Percentiles rank a stretch among this genome's conserved stretches.
phyloP scores from a whole-genome alignment of 1,284 basidiomycete genomes.

The Fistulina hepatica region DNA sequence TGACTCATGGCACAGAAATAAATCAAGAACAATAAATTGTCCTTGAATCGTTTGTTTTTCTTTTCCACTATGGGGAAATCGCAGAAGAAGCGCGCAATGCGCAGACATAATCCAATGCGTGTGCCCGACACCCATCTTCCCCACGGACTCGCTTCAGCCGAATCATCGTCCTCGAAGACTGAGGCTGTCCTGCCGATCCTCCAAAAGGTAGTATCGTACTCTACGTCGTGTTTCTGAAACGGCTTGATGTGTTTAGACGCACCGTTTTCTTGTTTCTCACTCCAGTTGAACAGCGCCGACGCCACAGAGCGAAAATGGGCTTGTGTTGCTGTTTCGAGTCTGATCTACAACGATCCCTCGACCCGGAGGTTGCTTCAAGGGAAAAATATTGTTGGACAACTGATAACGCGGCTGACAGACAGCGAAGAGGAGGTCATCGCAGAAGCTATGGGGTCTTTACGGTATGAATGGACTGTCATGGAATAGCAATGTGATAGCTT shows the following conservation, averaged over 20 bases:
- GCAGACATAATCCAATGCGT: slow-evolving; percentile 83
- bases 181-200: slow-evolving; percentile 77
- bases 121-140: slow-evolving; percentile 86
- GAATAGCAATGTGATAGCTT: neutral
- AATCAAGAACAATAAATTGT: too few species aligned
- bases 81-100: slow-evolving; percentile 70
- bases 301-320: slow-evolving; percentile 81
- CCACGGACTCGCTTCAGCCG: slow-evolving; percentile 60
- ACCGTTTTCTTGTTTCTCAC: slow-evolving; percentile 3
- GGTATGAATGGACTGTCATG: slow-evolving; percentile 49
- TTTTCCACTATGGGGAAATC: slow-evolving; percentile 68
- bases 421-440: slow-evolving; percentile 78
- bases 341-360: slow-evolving; percentile 42
- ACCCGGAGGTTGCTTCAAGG: slow-evolving; percentile 81
- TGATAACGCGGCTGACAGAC: slow-evolving; percentile 79
- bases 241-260: slow-evolving; percentile 3
- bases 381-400: slow-evolving; percentile 78
- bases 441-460: slow-evolving; percentile 75
- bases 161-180: slow-evolving; percentile 60
- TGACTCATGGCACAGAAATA: too few species aligned
- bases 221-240: too few species aligned
- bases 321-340: slow-evolving; percentile 46
- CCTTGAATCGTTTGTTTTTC: too few species aligned
- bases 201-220: slow-evolving; percentile 60
- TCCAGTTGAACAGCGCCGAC: slow-evolving; percentile 59